Percentiles rank a stretch among this genome's conserved stretches.
phyloP scores from a whole-genome alignment of 2,329 filamentous ascomycete genomes.

The Colletotrichum camelliae region DNA sequence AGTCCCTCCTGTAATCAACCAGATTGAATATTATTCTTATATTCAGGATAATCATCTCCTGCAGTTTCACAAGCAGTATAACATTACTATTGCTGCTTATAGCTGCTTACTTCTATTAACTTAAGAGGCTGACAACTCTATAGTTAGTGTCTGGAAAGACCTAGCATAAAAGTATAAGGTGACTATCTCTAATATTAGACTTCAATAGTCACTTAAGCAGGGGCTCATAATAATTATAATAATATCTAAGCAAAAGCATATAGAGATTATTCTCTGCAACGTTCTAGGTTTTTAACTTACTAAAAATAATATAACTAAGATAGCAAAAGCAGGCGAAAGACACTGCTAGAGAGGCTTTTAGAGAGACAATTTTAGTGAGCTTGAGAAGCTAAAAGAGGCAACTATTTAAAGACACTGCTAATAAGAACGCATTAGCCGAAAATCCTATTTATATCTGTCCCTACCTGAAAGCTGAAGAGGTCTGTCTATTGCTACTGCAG shows the following conservation, averaged over 20 bases:
- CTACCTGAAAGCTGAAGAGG: not conserved
- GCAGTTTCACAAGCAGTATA: not conserved
- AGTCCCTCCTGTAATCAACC: not conserved
- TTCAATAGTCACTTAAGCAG: not conserved
- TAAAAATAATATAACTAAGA: not conserved
- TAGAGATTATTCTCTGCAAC: not conserved
- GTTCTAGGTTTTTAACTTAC: not conserved
- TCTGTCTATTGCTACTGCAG: not conserved
- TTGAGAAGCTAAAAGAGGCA: not conserved
- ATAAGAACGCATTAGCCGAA: not conserved
- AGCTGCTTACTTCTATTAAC: not conserved
- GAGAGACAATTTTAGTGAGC: not conserved
- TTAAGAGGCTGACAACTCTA: not conserved
- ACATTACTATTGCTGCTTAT: not conserved
- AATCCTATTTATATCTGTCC: not conserved
- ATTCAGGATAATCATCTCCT: not conserved
- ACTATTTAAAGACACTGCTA: not conserved
- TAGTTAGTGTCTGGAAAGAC: not conserved
- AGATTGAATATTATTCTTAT: not conserved
- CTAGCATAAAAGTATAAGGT: not conserved
- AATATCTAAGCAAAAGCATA: not conserved
- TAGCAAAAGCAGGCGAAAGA: not conserved
- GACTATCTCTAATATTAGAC: not conserved
- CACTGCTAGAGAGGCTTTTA: not conserved
- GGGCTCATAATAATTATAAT: not conserved